phyloP scores from a whole-genome alignment of 306 rosid genomes.

The Mimosa bimucronata region DNA sequence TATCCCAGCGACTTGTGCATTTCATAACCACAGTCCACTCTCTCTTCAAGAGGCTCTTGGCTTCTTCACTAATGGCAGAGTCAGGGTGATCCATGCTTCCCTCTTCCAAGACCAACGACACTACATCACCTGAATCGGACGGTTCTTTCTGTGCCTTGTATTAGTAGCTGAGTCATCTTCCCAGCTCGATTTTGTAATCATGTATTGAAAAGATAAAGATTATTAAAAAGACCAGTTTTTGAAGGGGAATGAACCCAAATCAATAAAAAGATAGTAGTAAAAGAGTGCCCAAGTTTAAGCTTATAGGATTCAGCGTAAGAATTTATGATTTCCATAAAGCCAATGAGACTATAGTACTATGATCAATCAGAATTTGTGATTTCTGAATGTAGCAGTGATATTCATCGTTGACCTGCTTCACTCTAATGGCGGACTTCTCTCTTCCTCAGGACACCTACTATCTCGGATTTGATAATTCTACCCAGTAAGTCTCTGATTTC shows the following conservation, averaged over 20 bases:
- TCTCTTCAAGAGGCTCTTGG: too few species aligned
- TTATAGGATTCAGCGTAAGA: too few species aligned
- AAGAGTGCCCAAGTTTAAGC: not conserved
- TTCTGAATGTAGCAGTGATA: not conserved
- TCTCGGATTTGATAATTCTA: conserved; percentile 91
- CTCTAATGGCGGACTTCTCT: conserved; percentile 68
- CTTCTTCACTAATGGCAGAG: too few species aligned
- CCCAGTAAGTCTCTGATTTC: conserved; percentile 63
- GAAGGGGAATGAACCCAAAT: not conserved
- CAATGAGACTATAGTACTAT: not conserved
- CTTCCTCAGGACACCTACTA: conserved; percentile 70
- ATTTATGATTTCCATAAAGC: not conserved
- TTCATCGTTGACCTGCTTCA: not conserved
- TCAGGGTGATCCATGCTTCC: too few species aligned
- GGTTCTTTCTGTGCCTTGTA: too few species aligned
- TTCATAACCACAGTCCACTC: too few species aligned
- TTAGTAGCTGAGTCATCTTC: not conserved
- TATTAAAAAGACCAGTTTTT: not conserved
- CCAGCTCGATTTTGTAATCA: not conserved
- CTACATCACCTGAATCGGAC: too few species aligned
- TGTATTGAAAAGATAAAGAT: too few species aligned
- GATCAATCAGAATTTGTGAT: not conserved
- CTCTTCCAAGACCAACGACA: too few species aligned
- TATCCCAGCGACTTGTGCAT: too few species aligned
- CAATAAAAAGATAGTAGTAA: not conserved